Percentiles rank a stretch among this genome's conserved stretches.
Conservation (phyloP, 108 stramenopile genomes). For the Nitzschia sp. region DNA sequence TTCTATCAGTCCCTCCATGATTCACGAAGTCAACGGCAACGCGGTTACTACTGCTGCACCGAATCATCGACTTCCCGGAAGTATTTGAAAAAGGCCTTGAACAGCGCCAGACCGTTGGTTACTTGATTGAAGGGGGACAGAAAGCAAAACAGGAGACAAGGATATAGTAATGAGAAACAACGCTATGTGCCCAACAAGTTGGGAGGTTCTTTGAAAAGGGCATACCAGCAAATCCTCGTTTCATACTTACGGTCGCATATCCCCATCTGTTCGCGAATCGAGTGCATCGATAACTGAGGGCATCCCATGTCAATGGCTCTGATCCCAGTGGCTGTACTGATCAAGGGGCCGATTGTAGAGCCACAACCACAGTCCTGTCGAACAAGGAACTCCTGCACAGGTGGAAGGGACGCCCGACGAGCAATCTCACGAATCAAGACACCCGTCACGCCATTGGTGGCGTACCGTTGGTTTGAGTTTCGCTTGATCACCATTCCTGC, state of each 20-base stretch:
- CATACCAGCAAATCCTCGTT: too few relatives aligned
- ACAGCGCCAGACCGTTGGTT: slow-evolving; percentile 71
- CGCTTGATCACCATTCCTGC: slow-evolving; percentile 97
- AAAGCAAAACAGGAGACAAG: background rate
- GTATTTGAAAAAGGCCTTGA: slow-evolving; percentile 68
- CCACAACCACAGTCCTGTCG: slow-evolving; percentile 96
- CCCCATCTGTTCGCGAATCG: slow-evolving; percentile 91
- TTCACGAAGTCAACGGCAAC: too few relatives aligned
- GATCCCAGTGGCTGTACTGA: slow-evolving; percentile 87
- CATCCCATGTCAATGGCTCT: slow-evolving; percentile 95
- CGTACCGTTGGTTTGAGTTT: slow-evolving; percentile 96
- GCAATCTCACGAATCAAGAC: slow-evolving; percentile 88
- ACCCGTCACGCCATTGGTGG: slow-evolving; percentile 90
- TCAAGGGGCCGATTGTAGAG: slow-evolving; percentile 95
- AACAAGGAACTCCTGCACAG: slow-evolving; percentile 92
- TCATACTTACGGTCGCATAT: slow-evolving; percentile 63
- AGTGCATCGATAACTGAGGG: slow-evolving; percentile 97
- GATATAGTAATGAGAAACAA: slow-evolving; percentile 8
- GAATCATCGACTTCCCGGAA: slow-evolving; percentile 69
- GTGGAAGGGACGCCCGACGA: slow-evolving; percentile 57
- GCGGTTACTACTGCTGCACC: slow-evolving; percentile 41
- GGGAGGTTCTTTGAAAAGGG: too few relatives aligned
- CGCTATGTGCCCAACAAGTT: too few relatives aligned
- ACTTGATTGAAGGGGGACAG: slow-evolving; percentile 22
- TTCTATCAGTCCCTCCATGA: too few relatives aligned